Evolutionary conservation across 306 rosid species (phyloP), one percentile per base, ranked within the genome.

Genomic region (Glycine soja): DNA sequence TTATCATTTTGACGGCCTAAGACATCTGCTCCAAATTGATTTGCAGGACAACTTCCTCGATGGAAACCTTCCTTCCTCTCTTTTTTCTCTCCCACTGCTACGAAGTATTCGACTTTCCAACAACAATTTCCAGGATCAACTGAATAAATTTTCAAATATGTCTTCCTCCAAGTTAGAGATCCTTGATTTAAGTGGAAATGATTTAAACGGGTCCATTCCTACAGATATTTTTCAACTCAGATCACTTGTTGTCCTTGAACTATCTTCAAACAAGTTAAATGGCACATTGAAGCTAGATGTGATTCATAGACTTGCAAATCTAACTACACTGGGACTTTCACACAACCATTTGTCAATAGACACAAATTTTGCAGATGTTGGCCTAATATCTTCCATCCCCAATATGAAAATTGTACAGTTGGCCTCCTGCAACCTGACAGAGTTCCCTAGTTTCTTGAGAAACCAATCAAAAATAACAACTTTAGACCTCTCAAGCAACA

Each of bases 401-500:
- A 15, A 18, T 9, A 69, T 69, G 18, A 16, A 0, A 0, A 10
- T 1, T 10, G 15, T 69, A 16, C 16, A 46, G 56, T 69, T 69
- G 56, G 74, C 74, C 10, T 69, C 56, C 10, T 69, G 56, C 74
- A 10, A 18, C 3, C 52, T 10, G 56, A 69, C 5, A 18, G 16
- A 46, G n/a, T 45, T 69, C 13, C 74, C 74, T 2, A 45, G 10
- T 46, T 69, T 45, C 56, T 45, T 69, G 56, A 69, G 2, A 18
- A 45, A 46, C 10, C 11, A 46, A 4, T 69, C 74, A 38, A 3
- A 11, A 2, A 45, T 69, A 45, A 19, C 1, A 1, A 0, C 0
- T 80, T 65, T 92, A 68, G 93, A 90, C 84, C 93, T 90, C 45
- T 88, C 95, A 0, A 0, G 13, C 3, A 92, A 92, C 63, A 61